Evolutionary conservation across 108 stramenopile species (phyloP).

Genomic region (Hondaea fermentalgiana): DNA sequence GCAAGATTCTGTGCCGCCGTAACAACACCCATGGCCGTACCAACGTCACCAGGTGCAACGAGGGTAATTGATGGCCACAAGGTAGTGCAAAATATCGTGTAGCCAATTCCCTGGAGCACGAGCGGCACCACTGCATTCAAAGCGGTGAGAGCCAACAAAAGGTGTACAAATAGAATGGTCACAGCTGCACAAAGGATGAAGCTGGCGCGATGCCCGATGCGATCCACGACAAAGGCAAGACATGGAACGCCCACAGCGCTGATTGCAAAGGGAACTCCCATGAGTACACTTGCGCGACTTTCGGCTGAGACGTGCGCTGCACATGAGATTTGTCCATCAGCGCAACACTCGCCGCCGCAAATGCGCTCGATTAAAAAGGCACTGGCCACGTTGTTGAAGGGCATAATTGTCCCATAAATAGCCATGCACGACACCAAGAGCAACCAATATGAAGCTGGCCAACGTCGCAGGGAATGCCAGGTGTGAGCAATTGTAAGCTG

Average conservation of each 20-base stretch:
- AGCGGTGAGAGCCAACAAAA: slow-evolving; percentile 25
- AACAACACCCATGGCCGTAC: slow-evolving; percentile 56
- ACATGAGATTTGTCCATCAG: background rate
- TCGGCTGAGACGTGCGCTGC: slow-evolving; percentile 12
- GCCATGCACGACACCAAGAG: slow-evolving; percentile 51
- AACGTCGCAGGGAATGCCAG: background rate
- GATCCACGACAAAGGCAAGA: slow-evolving; percentile 54
- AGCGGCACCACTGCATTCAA: slow-evolving; percentile 42
- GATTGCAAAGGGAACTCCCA: slow-evolving; percentile 35
- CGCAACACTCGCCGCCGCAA: slow-evolving; percentile 10
- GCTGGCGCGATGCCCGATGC: slow-evolving; percentile 45
- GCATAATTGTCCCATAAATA: slow-evolving; percentile 57
- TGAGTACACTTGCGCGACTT: slow-evolving; percentile 25
- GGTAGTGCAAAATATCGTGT: slow-evolving; percentile 52
- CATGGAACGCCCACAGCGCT: slow-evolving; percentile 40
- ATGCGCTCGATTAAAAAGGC: slow-evolving; percentile 55
- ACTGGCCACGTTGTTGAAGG: slow-evolving; percentile 60
- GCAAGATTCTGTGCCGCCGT: slow-evolving; percentile 58
- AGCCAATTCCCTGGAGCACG: slow-evolving; percentile 54
- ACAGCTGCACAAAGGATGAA: slow-evolving; percentile 40
- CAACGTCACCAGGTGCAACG: slow-evolving; percentile 41
- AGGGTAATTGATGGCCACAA: slow-evolving; percentile 62
- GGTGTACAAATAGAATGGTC: slow-evolving; percentile 42
- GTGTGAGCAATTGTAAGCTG: background rate
- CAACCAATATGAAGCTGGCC: slow-evolving; percentile 44